A percentile compares a stretch with the other conserved stretches of the same genome.
Conservation (phyloP, 306 rosid genomes). For the Parietaria judaica region DNA sequence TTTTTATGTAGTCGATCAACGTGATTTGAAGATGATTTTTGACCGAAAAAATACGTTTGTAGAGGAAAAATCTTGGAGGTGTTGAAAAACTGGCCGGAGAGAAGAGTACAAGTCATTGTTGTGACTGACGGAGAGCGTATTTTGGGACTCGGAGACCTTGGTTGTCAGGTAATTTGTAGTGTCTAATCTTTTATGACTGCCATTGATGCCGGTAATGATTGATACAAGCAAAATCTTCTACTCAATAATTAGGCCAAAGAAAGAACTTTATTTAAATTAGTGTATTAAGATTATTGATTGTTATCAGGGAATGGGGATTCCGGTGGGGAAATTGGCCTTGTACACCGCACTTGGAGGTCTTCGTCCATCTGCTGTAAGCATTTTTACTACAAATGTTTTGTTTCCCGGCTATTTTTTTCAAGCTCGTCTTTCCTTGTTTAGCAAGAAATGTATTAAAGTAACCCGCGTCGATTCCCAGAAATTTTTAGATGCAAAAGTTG, state of each 20-base stretch:
- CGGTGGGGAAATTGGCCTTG: conserved; percentile 88
- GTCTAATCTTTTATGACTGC: conserved; percentile 4
- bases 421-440: neutral
- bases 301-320: conserved; percentile 98
- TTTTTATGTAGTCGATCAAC: conserved; percentile 1
- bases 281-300: conserved; percentile 12
- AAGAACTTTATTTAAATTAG: no score
- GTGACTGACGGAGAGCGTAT: conserved; percentile 96
- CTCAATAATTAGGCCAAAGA: no score
- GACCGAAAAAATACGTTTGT: conserved; percentile 14
- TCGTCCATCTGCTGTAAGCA: conserved; percentile 88
- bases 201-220: no score
- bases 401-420: neutral
- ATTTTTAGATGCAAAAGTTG: neutral
- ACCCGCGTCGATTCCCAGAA: neutral
- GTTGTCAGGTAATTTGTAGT: conserved; percentile 69
- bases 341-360: conserved; percentile 92
- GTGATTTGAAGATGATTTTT: conserved; percentile 6
- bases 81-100: conserved; percentile 93
- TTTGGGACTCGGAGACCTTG: conserved; percentile 96
- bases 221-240: no score
- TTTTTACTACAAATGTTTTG: neutral
- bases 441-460: neutral
- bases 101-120: conserved; percentile 73
- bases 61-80: conserved; percentile 94